Conservation (phyloP, 1,139 yeast genomes). For the Saccharomyces hybrid region DNA sequence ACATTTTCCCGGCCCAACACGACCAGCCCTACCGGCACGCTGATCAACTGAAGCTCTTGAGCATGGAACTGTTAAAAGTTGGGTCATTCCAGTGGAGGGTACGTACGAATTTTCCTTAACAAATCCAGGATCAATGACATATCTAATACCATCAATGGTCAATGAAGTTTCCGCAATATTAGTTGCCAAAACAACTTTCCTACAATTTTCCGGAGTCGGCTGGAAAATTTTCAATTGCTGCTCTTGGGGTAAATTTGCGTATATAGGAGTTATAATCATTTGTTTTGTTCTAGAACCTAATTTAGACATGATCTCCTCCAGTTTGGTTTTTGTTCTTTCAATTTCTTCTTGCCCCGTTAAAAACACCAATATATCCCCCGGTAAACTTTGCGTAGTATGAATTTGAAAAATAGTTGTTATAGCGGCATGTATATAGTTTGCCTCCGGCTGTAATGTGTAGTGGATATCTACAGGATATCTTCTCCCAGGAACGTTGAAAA, state of each 20-base stretch:
- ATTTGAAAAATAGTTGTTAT: conserved; percentile 75
- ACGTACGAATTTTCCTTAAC: conserved; percentile 83
- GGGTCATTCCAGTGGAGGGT: conserved; percentile 82
- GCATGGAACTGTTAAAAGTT: conserved; percentile 75
- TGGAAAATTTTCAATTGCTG: conserved; percentile 73
- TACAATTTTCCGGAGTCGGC: conserved; percentile 66
- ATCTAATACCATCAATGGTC: conserved; percentile 84
- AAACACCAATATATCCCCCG: conserved; percentile 87
- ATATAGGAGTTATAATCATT: conserved; percentile 75
- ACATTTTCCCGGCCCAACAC: conserved; percentile 94
- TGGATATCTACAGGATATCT: conserved; percentile 81
- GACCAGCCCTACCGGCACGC: conserved; percentile 95
- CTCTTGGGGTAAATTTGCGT: conserved; percentile 83
- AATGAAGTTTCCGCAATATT: conserved; percentile 95
- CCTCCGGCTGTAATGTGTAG: conserved; percentile 82
- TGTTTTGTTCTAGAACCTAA: conserved; percentile 58
- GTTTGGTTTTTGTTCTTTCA: conserved; percentile 66
- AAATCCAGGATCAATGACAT: conserved; percentile 87
- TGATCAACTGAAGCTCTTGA: conserved; percentile 95
- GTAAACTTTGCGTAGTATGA: conserved; percentile 57
- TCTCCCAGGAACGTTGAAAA: conserved; percentile 83
- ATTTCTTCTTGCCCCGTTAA: conserved; percentile 94
- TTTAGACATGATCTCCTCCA: conserved; percentile 55
- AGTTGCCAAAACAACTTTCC: conserved; percentile 92
- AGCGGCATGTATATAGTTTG: conserved; percentile 83